Conservation (phyloP, 352 stramenopile genomes). For the Pythium utonaiense region DNA sequence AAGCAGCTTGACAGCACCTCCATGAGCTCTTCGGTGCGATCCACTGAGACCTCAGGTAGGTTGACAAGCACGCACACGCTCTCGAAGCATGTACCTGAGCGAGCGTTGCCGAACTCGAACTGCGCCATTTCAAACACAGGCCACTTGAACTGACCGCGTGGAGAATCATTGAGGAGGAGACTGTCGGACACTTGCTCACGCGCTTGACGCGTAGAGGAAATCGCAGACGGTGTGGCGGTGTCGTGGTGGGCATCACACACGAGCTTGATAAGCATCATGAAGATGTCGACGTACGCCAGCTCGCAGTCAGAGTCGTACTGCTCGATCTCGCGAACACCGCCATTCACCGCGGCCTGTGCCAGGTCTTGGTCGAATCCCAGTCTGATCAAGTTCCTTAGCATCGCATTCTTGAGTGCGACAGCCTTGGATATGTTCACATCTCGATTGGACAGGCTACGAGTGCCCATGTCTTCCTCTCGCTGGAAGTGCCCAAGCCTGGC, state of each 20-base stretch:
- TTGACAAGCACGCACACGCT: conserved; percentile 84
- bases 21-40: conserved; percentile 72
- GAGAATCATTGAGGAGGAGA: not conserved
- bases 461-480: not conserved
- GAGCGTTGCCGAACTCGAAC: conserved; percentile 84
- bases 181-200: not conserved
- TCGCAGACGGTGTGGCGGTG: not conserved
- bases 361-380: conserved; percentile 51
- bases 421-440: conserved; percentile 66
- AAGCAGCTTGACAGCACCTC: conserved; percentile 69
- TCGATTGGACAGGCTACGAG: conserved; percentile 35
- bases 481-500: conserved; percentile 1
- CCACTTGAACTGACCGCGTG: conserved; percentile 52
- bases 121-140: conserved; percentile 88
- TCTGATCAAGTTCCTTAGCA: conserved; percentile 40
- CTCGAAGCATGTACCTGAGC: conserved; percentile 72
- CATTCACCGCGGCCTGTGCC: conserved; percentile 45
- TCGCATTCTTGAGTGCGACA: conserved; percentile 49
- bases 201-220: not conserved
- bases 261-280: conserved; percentile 70
- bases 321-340: conserved; percentile 56
- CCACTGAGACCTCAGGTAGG: conserved; percentile 68
- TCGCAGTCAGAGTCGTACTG: conserved; percentile 72
- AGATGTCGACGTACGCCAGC: conserved; percentile 79
- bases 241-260: conserved; percentile 62